Conservation (phyloP, 495 filamentous ascomycete genomes). For the Penicillium chermesinum region DNA sequence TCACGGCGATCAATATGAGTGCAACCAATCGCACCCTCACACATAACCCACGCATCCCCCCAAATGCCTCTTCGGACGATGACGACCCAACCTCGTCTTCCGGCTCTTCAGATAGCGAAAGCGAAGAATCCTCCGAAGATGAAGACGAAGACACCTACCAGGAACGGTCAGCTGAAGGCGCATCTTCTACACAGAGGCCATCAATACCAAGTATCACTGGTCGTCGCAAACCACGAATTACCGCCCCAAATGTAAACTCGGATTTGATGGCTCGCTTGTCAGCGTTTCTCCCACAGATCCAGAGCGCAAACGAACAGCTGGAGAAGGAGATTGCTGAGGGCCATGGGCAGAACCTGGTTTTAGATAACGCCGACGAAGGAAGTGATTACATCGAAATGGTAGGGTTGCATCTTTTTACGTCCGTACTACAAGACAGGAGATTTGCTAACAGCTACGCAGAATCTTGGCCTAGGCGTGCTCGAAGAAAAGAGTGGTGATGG, state of each 20-base stretch:
- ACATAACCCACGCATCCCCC: not conserved
- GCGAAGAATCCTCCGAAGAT: conserved; percentile 23
- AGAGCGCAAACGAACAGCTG: conserved; percentile 44
- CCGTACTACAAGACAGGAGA: not conserved
- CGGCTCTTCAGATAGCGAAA: conserved; percentile 27
- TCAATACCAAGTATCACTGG: conserved; percentile 29
- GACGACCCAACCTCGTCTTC: conserved; percentile 42
- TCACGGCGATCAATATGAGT: conserved; percentile 6
- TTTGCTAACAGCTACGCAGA: conserved; percentile 22
- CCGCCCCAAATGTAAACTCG: conserved; percentile 21
- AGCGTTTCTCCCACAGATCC: conserved; percentile 44
- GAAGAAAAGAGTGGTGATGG: conserved; percentile 39
- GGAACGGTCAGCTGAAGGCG: not conserved
- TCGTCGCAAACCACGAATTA: conserved; percentile 35
- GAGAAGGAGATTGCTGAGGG: conserved; percentile 39
- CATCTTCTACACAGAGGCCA: not conserved
- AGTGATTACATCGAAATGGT: conserved; percentile 52
- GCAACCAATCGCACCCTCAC: conserved; percentile 5
- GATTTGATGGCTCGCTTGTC: conserved; percentile 37
- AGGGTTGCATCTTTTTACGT: conserved; percentile 8
- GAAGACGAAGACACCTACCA: conserved; percentile 19
- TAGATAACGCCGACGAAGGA: conserved; percentile 35
- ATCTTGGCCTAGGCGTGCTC: conserved; percentile 49
- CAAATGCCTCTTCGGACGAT: conserved; percentile 17
- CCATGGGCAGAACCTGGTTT: conserved; percentile 23